Conservation (phyloP, 768 basidiomycete species). For the Sporobolomyces roseus region DNA sequence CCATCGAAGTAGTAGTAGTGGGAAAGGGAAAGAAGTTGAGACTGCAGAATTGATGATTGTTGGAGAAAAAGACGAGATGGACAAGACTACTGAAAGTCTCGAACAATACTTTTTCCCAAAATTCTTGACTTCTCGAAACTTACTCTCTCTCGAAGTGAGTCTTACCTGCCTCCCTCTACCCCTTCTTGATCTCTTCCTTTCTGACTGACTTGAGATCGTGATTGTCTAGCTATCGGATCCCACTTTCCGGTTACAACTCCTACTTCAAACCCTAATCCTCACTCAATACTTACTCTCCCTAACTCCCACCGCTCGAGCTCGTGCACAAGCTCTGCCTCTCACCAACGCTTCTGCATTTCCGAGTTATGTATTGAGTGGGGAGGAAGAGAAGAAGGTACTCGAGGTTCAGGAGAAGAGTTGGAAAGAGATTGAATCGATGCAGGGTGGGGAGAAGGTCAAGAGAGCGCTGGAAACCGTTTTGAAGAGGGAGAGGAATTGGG, state of each 20-base stretch:
- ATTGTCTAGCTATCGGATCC: conserved; percentile 71
- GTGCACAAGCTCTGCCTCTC: conserved; percentile 55
- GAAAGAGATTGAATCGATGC: conserved; percentile 57
- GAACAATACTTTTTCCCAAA: conserved; percentile 87
- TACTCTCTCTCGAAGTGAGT: conserved; percentile 78
- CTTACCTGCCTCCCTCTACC: not conserved
- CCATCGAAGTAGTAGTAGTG: not conserved
- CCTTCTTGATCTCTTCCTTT: conserved; percentile 19
- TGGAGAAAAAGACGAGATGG: conserved; percentile 2
- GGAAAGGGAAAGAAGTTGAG: not conserved
- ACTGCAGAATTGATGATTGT: not conserved
- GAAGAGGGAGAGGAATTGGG: conserved; percentile 83
- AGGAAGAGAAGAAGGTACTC: conserved; percentile 67
- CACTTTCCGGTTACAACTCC: conserved; percentile 85
- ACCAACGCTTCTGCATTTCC: conserved; percentile 34
- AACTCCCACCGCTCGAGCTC: conserved; percentile 63
- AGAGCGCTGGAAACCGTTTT: conserved; percentile 69
- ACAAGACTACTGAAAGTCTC: conserved; percentile 47
- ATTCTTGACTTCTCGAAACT: conserved; percentile 79
- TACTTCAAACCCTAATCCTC: conserved; percentile 61
- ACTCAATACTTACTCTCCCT: conserved; percentile 59
- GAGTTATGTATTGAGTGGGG: conserved; percentile 48
- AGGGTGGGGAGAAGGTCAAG: conserved; percentile 63
- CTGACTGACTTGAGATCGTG: not conserved
- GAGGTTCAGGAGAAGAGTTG: conserved; percentile 61